phyloP scores from a whole-genome alignment of 164 flowering plant genomes.

The Saururus chinensis region DNA sequence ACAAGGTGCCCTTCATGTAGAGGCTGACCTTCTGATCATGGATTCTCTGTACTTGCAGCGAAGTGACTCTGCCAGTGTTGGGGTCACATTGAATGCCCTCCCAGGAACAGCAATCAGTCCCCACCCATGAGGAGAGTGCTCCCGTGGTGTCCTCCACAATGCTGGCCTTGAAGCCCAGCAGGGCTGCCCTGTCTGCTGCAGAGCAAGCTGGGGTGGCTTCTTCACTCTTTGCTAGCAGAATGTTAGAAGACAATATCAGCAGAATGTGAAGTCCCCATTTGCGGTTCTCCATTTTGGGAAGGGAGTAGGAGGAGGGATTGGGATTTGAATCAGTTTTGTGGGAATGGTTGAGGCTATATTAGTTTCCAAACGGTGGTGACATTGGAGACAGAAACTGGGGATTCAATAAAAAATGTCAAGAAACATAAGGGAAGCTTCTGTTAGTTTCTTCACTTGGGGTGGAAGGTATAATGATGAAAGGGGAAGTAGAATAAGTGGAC shows the following conservation, averaged over 20 bases:
- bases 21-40: constrained; percentile 17
- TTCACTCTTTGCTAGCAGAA: constrained; percentile 14
- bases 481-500: constrained; percentile 4
- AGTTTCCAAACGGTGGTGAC: not conserved
- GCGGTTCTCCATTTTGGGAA: constrained; percentile 36
- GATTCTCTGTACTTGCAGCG: constrained; percentile 47
- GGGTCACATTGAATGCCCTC: constrained; percentile 74
- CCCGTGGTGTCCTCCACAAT: constrained; percentile 64
- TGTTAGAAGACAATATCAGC: constrained; percentile 18
- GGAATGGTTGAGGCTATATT: constrained; percentile 9
- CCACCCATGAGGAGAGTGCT: constrained; percentile 59
- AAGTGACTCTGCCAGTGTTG: constrained; percentile 50
- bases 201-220: constrained; percentile 30
- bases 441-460: constrained; percentile 38
- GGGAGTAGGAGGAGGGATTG: constrained; percentile 14
- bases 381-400: not conserved
- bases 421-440: not conserved
- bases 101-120: constrained; percentile 87
- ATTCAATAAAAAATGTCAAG: constrained; percentile 7
- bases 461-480: constrained; percentile 54
- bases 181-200: constrained; percentile 56
- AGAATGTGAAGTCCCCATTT: constrained; percentile 32
- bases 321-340: constrained; percentile 11
- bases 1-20: constrained; percentile 72
- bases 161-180: constrained; percentile 61